Evolutionary conservation across 2,329 filamentous ascomycete genomes (phyloP).

Genomic region (Sclerotiophoma versabilis): DNA sequence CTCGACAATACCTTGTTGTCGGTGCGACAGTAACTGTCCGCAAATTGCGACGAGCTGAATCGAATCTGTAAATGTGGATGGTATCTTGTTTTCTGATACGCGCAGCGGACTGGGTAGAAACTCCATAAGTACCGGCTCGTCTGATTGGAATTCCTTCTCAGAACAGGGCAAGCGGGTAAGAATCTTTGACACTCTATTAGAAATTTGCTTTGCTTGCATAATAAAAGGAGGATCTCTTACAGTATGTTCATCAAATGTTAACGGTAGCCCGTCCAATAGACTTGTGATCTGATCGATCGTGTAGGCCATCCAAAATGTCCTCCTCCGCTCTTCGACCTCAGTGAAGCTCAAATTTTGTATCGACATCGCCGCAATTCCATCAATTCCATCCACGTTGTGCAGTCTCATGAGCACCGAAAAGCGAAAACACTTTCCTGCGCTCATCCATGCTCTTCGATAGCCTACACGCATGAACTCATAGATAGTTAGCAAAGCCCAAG

Average conservation of each 20-base stretch:
- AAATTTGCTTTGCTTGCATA: neutral
- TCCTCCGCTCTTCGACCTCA: slow-evolving; percentile 3
- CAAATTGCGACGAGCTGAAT: slow-evolving; percentile 5
- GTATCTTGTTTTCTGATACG: neutral
- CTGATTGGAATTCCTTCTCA: slow-evolving; percentile 10
- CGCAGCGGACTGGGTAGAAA: neutral
- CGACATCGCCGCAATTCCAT: neutral
- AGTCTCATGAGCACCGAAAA: slow-evolving; percentile 2
- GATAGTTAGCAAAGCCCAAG: neutral
- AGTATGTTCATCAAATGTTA: slow-evolving; percentile 4
- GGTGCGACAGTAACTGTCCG: slow-evolving; percentile 1
- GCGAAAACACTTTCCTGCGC: slow-evolving; percentile 7
- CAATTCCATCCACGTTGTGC: slow-evolving; percentile 3
- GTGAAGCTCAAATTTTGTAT: neutral
- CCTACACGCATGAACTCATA: slow-evolving; percentile 7
- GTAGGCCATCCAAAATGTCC: slow-evolving; percentile 9
- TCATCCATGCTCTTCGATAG: slow-evolving; percentile 9
- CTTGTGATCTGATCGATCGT: slow-evolving; percentile 6
- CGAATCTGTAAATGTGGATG: slow-evolving; percentile 7
- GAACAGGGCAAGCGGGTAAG: slow-evolving; percentile 5
- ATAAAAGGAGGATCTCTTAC: neutral
- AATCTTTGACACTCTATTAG: neutral
- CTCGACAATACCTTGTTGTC: slow-evolving; percentile 6
- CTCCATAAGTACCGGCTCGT: neutral
- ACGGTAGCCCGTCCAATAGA: slow-evolving; percentile 1